A percentile compares a stretch with the other conserved stretches of the same genome.
phyloP scores from a whole-genome alignment of 768 basidiomycete genomes.

The Tricholoma matsutake region DNA sequence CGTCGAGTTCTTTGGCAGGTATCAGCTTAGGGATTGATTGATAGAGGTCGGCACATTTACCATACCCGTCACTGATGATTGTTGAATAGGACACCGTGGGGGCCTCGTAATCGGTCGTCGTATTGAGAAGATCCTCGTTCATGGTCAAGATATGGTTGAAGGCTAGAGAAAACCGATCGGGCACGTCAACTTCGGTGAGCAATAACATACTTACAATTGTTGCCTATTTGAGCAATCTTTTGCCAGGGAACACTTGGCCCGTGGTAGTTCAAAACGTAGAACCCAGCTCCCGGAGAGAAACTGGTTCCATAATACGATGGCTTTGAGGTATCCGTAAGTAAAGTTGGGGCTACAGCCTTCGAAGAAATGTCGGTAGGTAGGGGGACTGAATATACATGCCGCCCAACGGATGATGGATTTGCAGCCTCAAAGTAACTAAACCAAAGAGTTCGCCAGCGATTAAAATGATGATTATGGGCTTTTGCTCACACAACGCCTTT shows the following conservation, averaged over 20 bases:
- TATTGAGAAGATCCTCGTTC: constrained; percentile 64
- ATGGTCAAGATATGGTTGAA: constrained; percentile 66
- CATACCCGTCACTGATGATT: constrained; percentile 77
- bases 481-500: constrained; percentile 70
- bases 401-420: constrained; percentile 73
- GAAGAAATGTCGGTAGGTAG: constrained; percentile 52
- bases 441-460: constrained; percentile 11
- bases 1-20: constrained; percentile 69
- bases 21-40: constrained; percentile 9
- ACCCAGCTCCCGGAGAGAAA: constrained; percentile 86
- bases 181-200: not conserved
- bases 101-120: constrained; percentile 64
- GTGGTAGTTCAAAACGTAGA: constrained; percentile 74
- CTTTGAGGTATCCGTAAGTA: constrained; percentile 51
- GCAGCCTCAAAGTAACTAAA: constrained; percentile 87
- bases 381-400: constrained; percentile 78
- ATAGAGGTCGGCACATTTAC: constrained; percentile 36
- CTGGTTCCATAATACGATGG: constrained; percentile 59
- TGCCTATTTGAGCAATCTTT: constrained; percentile 58
- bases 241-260: constrained; percentile 91
- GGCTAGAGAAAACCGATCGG: constrained; percentile 32
- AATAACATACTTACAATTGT: constrained; percentile 29
- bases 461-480: constrained; percentile 1
- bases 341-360: constrained; percentile 35
- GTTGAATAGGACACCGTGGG: constrained; percentile 70